A percentile compares a stretch with the other conserved stretches of the same genome.
Conservation (phyloP, 2,329 filamentous ascomycete species). For the Xylaria sp. region DNA sequence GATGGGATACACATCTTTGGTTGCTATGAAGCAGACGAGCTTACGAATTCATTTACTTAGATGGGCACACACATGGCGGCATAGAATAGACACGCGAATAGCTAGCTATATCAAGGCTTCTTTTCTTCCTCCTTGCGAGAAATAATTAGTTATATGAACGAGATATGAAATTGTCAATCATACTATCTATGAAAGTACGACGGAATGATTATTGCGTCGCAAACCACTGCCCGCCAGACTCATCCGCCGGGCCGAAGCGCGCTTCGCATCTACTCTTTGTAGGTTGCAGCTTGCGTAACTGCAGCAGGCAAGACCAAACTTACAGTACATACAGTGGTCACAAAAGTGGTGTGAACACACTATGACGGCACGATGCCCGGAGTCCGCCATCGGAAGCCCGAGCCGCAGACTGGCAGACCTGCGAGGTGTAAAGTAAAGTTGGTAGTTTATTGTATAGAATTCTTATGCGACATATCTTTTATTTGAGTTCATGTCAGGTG, state of each 20-base stretch:
- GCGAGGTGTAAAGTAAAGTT: not conserved
- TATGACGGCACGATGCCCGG: constrained; percentile 15
- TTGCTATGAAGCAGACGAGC: constrained; percentile 1
- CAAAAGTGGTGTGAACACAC: constrained; percentile 10
- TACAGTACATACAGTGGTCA: constrained; percentile 1
- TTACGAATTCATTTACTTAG: constrained; percentile 2
- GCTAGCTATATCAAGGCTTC: not conserved
- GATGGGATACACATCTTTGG: not conserved
- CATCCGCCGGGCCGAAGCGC: constrained; percentile 23
- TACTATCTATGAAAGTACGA: too few relatives aligned
- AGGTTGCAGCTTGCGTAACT: constrained; percentile 14
- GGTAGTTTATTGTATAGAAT: not conserved
- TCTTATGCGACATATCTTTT: not conserved
- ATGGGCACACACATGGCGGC: not conserved
- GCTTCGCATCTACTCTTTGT: not conserved
- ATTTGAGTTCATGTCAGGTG: not conserved
- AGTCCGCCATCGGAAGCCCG: constrained; percentile 30
- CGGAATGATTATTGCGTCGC: too few relatives aligned
- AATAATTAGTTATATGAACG: not conserved
- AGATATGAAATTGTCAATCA: too few relatives aligned
- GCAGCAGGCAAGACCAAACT: not conserved
- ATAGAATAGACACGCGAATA: not conserved
- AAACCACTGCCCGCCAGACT: not conserved
- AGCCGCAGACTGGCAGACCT: not conserved
- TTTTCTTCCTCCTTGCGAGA: not conserved